Percentiles rank a stretch among this genome's conserved stretches.
phyloP scores from a whole-genome alignment of 352 stramenopile genomes.

The Globisporangium abappressorium region DNA sequence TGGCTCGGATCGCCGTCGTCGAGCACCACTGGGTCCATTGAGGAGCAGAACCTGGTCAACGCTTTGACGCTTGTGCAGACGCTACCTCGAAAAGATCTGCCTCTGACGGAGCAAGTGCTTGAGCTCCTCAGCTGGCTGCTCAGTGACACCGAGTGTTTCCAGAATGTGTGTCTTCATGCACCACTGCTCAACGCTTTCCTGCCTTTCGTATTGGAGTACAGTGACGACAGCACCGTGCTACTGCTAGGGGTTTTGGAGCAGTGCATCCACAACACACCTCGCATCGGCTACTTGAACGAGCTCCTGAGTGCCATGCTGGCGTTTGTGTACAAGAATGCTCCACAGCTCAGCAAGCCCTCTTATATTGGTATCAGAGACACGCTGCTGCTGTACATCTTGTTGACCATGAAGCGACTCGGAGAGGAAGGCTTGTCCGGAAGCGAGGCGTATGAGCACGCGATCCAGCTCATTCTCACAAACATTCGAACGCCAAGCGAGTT shows the following conservation, averaged over 20 bases:
- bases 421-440: constrained; percentile 45
- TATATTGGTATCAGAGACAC: constrained; percentile 29
- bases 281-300: constrained; percentile 33
- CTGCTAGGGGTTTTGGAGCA: constrained; percentile 37
- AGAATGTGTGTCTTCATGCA: constrained; percentile 26
- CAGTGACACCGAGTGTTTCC: constrained; percentile 23
- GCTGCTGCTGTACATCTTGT: constrained; percentile 47
- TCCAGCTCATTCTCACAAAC: constrained; percentile 53
- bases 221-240: not conserved
- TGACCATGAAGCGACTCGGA: constrained; percentile 54
- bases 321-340: constrained; percentile 43
- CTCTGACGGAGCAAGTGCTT: constrained; percentile 31
- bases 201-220: constrained; percentile 7
- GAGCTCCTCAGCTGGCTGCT: constrained; percentile 32
- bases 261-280: constrained; percentile 12
- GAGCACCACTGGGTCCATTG: not conserved
- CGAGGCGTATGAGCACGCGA: constrained; percentile 48
- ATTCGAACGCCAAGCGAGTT: constrained; percentile 29
- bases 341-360: constrained; percentile 23
- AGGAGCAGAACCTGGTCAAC: constrained; percentile 25
- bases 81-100: constrained; percentile 8
- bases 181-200: constrained; percentile 26
- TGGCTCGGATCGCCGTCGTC: constrained; percentile 8
- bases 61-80: constrained; percentile 25
- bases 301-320: constrained; percentile 35